These are phyloP conservation scores for Aspergillus floridensis DNA, from an alignment of 2,329 filamentous ascomycete genomes.

Conservation along the genomic window DNA sequence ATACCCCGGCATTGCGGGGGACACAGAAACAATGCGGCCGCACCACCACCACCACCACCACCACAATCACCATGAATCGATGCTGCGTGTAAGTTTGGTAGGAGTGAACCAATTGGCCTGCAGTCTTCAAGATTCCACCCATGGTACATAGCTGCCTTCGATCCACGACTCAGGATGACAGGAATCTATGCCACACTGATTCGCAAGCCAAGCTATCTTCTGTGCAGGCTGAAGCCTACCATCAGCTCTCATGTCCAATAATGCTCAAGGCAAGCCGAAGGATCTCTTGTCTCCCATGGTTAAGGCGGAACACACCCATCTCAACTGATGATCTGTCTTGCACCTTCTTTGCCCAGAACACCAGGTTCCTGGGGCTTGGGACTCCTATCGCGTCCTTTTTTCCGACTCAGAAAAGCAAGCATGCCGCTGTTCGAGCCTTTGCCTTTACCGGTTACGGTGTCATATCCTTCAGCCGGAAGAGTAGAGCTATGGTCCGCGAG, in stretches of 20 bases:
- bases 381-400: conserved; percentile 85
- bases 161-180: not conserved
- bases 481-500: conserved; percentile 80
- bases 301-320: not conserved
- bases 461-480: conserved; percentile 63
- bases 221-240: not conserved
- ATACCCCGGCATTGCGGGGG: no score
- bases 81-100: not conserved
- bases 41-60: not conserved
- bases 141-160: not conserved
- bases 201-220: not conserved
- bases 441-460: conserved; percentile 37
- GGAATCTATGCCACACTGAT: not conserved
- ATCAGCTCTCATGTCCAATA: not conserved
- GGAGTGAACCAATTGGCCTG: not conserved
- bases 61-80: not conserved
- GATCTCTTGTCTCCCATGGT: not conserved
- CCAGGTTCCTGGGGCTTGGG: conserved; percentile 93
- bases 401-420: conserved; percentile 83
- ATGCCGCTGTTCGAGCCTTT: conserved; percentile 66
- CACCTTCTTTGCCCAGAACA: conserved; percentile 91
- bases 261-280: conserved; percentile 1
- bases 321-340: conserved; percentile 73
- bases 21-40: not conserved
- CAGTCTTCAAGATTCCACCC: not conserved